A percentile compares a stretch with the other conserved stretches of the same genome.
Conservation (phyloP, 2,329 filamentous ascomycete genomes). For the Chrysosporium keratinophilum region DNA sequence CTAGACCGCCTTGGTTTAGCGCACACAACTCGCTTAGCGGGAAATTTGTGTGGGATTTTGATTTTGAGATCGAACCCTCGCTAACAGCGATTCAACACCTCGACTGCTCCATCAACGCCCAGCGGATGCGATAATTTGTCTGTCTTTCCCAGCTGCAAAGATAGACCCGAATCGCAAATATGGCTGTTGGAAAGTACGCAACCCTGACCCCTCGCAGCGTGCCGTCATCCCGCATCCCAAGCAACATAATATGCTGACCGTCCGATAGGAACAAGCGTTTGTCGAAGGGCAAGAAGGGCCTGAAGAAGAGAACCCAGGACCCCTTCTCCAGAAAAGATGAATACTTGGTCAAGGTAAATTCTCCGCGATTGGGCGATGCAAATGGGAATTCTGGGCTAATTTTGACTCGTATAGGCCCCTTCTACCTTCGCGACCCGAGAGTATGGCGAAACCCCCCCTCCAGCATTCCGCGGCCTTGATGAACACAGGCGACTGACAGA, state of each 20-base stretch:
- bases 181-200: constrained; percentile 71
- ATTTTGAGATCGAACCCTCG: constrained; percentile 29
- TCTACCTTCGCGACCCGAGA: constrained; percentile 93
- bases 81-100: constrained; percentile 27
- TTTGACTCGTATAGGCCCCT: constrained; percentile 54
- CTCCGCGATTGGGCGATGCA: not conserved
- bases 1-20: constrained; percentile 13
- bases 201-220: constrained; percentile 18
- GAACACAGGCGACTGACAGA: constrained; percentile 18
- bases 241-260: constrained; percentile 6
- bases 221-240: constrained; percentile 5
- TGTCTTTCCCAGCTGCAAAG: constrained; percentile 33
- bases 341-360: constrained; percentile 84
- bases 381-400: not conserved
- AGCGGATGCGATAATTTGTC: constrained; percentile 34
- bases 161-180: constrained; percentile 51
- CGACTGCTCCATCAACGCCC: constrained; percentile 31
- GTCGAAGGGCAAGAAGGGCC: constrained; percentile 99
- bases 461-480: constrained; percentile 12
- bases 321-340: constrained; percentile 99
- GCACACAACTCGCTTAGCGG: constrained; percentile 33
- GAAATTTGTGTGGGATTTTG: constrained; percentile 38
- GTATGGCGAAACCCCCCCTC: constrained; percentile 48
- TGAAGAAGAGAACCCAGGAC: constrained; percentile 98
- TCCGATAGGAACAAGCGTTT: constrained; percentile 89